Base-by-base conservation (phyloP, 148 eudicot genomes). In the Amaranthus cruentus region DNA sequence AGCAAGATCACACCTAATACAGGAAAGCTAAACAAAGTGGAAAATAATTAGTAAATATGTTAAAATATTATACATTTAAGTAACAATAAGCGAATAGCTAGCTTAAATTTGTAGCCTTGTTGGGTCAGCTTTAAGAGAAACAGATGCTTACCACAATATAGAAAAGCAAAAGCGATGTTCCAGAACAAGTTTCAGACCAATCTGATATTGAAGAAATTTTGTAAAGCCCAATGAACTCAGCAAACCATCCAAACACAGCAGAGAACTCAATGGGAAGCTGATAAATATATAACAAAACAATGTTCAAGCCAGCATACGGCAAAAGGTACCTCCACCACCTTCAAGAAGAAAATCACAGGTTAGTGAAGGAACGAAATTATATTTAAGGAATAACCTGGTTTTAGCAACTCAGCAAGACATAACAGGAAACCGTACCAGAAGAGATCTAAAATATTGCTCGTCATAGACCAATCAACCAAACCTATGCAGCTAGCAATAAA, bases 401-500 rank as follows among this genome's bases (percentile, higher is more conserved):
- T 56, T 56, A 69, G 21, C 18, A 14, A 61, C 58, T 57, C 28
- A 51, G 73, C 38, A 28, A 28, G 38, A 50, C 48, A 5, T 48
- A 38, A 75, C 66, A 18, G 43, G 12, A 60, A 52, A 68, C 60
- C 82, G 75, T 69, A 85, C 87, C 87, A 15, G 64, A 80, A 80
- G 53, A 85, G 79, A 67, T 81, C 81, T 55, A 76, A 75, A 64
- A 82, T 70, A 53, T 81, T 84, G 75, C 87, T 81, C 7, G 80
- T 79, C 62, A 79, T 71, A 68, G 87, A 84, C 87, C 87, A 84
- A 18, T 84, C 74, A 66, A 84, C 73, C 62, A 84, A 81, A 21
- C 87, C 83, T 46, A 84, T 73, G 67, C 87, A 84, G 78, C 83
- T 84, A 28, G 81, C 81, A 58, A 79, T 77, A 62, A 84, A 81